phyloP scores from a whole-genome alignment of 1,284 basidiomycete species.

The Melampsora abietis-canadensis region DNA sequence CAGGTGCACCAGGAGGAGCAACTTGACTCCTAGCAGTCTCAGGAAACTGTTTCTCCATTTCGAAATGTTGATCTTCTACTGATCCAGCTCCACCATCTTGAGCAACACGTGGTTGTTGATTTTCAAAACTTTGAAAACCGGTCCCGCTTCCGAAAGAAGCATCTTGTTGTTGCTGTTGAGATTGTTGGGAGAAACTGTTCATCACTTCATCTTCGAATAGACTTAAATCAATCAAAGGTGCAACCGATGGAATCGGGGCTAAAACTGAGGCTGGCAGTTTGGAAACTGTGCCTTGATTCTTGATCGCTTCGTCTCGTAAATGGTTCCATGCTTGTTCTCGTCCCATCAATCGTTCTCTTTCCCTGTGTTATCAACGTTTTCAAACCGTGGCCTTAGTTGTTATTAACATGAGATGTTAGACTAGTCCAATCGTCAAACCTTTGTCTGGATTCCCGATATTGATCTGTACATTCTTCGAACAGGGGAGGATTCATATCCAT shows the following conservation, averaged over 20 bases:
- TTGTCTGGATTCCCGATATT: slow-evolving; percentile 82
- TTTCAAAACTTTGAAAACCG: neutral
- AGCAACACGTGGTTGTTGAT: neutral
- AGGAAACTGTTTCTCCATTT: slow-evolving; percentile 41
- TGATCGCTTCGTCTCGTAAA: slow-evolving; percentile 47
- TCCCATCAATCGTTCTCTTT: slow-evolving; percentile 46
- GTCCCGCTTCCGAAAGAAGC: neutral
- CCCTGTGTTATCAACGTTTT: slow-evolving; percentile 43
- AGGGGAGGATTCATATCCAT: slow-evolving; percentile 98
- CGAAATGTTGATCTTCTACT: slow-evolving; percentile 16
- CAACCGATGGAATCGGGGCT: slow-evolving; percentile 28
- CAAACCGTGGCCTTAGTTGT: neutral
- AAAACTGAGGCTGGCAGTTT: slow-evolving; percentile 32
- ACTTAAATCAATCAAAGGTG: slow-evolving; percentile 42
- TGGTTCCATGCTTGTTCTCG: slow-evolving; percentile 48
- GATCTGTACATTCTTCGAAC: slow-evolving; percentile 89
- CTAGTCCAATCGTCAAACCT: slow-evolving; percentile 61
- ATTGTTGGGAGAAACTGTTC: slow-evolving; percentile 23
- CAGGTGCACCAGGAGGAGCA: slow-evolving; percentile 2
- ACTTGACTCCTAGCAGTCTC: slow-evolving; percentile 35
- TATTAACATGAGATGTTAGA: slow-evolving; percentile 1
- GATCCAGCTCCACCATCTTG: too few species aligned
- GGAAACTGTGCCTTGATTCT: slow-evolving; percentile 44
- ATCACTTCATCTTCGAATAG: slow-evolving; percentile 44
- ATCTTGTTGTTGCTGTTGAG: slow-evolving; percentile 38